A percentile compares a stretch with the other conserved stretches of the same genome.
Conservation (phyloP, 148 eudicot species). For the Rhododendron molle region DNA sequence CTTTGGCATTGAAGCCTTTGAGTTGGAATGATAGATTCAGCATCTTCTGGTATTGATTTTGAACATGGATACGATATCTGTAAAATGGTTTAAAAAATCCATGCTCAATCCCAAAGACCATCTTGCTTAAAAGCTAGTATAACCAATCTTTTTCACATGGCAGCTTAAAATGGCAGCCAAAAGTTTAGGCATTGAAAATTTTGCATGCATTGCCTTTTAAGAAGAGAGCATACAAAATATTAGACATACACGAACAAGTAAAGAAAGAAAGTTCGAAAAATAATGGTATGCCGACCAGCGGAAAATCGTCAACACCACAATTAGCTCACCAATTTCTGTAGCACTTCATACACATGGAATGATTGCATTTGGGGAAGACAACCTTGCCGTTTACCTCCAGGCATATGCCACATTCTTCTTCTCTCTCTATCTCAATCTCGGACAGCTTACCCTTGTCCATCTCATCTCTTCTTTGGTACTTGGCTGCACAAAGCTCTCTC, state of each 20-base stretch:
- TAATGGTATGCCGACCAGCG: background rate
- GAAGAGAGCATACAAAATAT: background rate
- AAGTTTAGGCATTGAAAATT: background rate
- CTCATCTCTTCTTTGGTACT: conserved; percentile 47
- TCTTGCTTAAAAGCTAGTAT: background rate
- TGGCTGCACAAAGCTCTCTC: conserved; percentile 50
- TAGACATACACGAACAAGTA: background rate
- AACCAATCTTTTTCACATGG: background rate
- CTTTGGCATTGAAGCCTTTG: background rate
- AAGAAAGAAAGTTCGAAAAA: background rate
- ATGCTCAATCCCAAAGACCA: background rate
- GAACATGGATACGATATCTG: background rate
- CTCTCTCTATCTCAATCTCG: conserved; percentile 67
- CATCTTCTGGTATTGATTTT: background rate
- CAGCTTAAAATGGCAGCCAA: background rate
- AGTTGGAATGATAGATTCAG: background rate
- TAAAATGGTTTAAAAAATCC: background rate
- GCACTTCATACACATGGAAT: conserved; percentile 75
- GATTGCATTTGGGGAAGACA: conserved; percentile 77
- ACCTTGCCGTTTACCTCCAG: conserved; percentile 69
- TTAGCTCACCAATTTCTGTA: conserved; percentile 71
- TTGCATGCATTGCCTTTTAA: background rate
- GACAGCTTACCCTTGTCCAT: conserved; percentile 38
- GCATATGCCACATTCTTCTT: conserved; percentile 91
- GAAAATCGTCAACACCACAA: background rate